Base-by-base conservation (phyloP, 441 rosid genomes). In the Arabidopsis lyrata region DNA sequence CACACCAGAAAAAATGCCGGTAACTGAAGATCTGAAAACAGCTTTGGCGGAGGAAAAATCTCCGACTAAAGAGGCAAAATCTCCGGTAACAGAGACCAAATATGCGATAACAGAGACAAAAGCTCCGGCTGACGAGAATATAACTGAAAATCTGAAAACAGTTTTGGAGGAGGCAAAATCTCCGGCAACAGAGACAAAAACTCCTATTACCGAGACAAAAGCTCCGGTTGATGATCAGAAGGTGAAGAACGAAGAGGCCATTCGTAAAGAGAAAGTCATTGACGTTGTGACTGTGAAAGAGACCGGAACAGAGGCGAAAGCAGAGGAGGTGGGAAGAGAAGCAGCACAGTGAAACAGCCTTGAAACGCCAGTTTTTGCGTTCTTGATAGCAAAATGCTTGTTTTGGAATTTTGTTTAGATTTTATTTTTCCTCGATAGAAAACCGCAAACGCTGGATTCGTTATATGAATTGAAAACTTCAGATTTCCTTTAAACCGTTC, bases 11-110 rank as follows among this genome's bases (percentile, higher is more conserved):
- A 65, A 47, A 2, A 48, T 65, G 3, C 42, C 16, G 15, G 18
- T 53, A 2, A 8, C 35, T 9, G 64, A 61, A 34, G 74, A 59
- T 42, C 63, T 67, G 13, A 52, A 60, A 52, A 60, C 69, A 68
- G 16, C 57, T 67, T 39, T 67, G 55, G 15, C 2, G 8, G 47
- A 74, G 2, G 68, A 13, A 20, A 22, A 66, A 14, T 7, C 22
- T 49, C 59, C 10, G n/a, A 14, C 4, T 8, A 48, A 16, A 18
- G 69, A 48, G 45, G 1, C 10, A 38, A 55, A 7, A 24, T 44
- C 70, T 55, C 36, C 39, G 11, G 11, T n/a, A 2, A 8, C 34
- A 6, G 73, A 57, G 15, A 34, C 60, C 41, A 18, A 35, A 12
- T 14, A 12, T 5, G 9, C 14, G 2, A 50, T 24, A 22, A 42